These are phyloP conservation scores for Teratosphaeria nubilosa DNA, from an alignment of 2,329 filamentous ascomycete species.

Conservation along the genomic window DNA sequence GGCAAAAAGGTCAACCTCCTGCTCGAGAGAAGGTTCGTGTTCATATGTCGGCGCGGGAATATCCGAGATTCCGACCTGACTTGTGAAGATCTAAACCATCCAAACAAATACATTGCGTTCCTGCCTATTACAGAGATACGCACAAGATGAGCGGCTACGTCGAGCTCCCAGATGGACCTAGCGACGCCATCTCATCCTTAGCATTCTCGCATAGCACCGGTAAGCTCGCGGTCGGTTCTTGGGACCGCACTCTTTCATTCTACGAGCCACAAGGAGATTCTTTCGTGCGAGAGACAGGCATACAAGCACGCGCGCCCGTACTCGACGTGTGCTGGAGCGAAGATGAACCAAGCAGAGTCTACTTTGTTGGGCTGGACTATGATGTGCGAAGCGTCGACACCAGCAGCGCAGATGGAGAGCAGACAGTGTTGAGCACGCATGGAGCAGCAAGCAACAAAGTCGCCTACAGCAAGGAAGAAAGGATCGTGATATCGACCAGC, in stretches of 20 bases:
- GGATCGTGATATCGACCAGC: constrained; percentile 74
- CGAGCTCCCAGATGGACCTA: constrained; percentile 70
- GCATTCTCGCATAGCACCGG: constrained; percentile 73
- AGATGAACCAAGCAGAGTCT: constrained; percentile 61
- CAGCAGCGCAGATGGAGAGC: constrained; percentile 31
- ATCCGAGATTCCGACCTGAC: neutral
- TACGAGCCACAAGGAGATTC: constrained; percentile 47
- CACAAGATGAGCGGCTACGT: constrained; percentile 8
- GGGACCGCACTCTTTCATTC: constrained; percentile 85
- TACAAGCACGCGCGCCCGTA: constrained; percentile 63
- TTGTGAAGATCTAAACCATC: neutral
- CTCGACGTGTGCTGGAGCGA: constrained; percentile 78
- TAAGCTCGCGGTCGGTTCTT: constrained; percentile 81
- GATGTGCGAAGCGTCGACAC: constrained; percentile 62
- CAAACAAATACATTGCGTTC: neutral
- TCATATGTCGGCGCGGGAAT: neutral
- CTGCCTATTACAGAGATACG: neutral
- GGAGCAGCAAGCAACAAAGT: constrained; percentile 64
- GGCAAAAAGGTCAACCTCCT: neutral
- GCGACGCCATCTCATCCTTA: constrained; percentile 77
- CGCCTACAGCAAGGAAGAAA: constrained; percentile 66
- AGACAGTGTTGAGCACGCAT: constrained; percentile 70
- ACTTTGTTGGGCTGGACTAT: constrained; percentile 77
- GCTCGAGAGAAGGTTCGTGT: neutral
- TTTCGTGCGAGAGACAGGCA: constrained; percentile 30